Evolutionary conservation across 306 rosid genomes (phyloP).

Genomic region (Dryas octopetala): DNA sequence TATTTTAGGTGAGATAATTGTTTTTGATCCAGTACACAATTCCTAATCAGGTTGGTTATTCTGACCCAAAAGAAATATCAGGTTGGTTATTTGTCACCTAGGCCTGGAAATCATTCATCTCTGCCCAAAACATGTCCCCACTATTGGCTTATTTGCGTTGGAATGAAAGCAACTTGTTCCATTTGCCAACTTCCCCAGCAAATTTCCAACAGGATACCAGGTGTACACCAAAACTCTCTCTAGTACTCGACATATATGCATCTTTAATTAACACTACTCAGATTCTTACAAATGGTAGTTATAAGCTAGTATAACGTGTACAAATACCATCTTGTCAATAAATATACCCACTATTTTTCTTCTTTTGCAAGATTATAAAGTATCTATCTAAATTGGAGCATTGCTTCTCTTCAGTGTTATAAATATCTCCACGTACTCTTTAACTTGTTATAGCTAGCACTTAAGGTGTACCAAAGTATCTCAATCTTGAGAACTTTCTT

Average conservation of each 20-base stretch:
- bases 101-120: neutral
- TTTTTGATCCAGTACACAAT: too few species aligned
- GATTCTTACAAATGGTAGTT: neutral
- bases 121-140: neutral
- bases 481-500: neutral
- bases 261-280: neutral
- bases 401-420: neutral
- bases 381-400: neutral
- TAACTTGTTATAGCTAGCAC: neutral
- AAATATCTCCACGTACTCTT: slow-evolving; percentile 1
- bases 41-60: too few species aligned
- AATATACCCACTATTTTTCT: neutral
- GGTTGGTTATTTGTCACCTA: neutral
- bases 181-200: slow-evolving; percentile 7
- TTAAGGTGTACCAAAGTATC: slow-evolving; percentile 13
- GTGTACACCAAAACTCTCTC: neutral
- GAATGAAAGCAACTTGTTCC: slow-evolving; percentile 12
- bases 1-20: too few species aligned
- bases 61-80: neutral
- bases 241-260: neutral
- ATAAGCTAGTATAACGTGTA: neutral
- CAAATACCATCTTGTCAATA: neutral
- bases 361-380: neutral
- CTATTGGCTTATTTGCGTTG: neutral
- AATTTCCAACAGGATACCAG: neutral